Evolutionary conservation across 371 early-diverging fungal species (phyloP).

Genomic region (Rhizopus delemar): DNA sequence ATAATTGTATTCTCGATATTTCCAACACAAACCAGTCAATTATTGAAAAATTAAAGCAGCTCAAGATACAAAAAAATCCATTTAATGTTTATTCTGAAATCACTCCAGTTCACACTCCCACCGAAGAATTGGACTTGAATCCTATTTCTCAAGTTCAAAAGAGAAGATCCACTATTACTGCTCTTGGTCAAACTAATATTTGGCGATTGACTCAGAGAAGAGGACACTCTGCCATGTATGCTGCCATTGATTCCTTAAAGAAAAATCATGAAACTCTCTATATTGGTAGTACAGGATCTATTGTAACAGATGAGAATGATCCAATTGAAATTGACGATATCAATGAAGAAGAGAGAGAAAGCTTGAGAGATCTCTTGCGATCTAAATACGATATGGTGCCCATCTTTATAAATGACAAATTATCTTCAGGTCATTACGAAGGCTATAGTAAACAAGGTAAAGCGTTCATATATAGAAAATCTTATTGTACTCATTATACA

Average conservation of each 20-base stretch:
- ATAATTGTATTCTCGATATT: conserved; percentile 17
- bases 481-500: too few species aligned
- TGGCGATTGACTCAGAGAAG: conserved; percentile 52
- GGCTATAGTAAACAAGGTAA: conserved; percentile 90
- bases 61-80: neutral
- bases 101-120: neutral
- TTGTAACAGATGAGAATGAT: conserved; percentile 36
- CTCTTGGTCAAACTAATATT: conserved; percentile 31
- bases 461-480: neutral
- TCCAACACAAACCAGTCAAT: conserved; percentile 9
- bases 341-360: conserved; percentile 40
- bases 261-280: conserved; percentile 58
- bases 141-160: conserved; percentile 40
- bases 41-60: conserved; percentile 4
- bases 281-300: conserved; percentile 72
- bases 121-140: conserved; percentile 5
- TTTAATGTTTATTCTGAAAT: conserved; percentile 6
- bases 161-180: conserved; percentile 33
- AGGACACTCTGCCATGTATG: conserved; percentile 85
- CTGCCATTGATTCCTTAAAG: conserved; percentile 65
- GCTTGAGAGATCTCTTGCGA: conserved; percentile 42
- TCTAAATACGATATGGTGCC: conserved; percentile 66
- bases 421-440: conserved; percentile 82
- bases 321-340: conserved; percentile 11
- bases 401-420: conserved; percentile 74